Percentiles rank a stretch among this genome's conserved stretches.
phyloP scores from a whole-genome alignment of 2,329 filamentous ascomycete species.

The Colletotrichum liriopes region DNA sequence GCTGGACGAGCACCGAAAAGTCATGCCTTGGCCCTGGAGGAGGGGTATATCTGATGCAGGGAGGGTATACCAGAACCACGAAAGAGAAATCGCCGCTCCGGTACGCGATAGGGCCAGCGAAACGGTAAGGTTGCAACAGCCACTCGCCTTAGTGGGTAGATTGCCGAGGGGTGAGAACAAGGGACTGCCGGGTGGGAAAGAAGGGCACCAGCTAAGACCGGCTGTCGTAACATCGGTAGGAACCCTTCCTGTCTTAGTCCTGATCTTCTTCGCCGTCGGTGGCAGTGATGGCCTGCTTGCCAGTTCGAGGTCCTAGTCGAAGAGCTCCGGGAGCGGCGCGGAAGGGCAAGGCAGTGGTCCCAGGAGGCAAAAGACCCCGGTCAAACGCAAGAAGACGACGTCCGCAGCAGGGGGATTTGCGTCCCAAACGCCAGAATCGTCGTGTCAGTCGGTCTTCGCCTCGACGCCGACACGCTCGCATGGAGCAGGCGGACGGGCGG shows the following conservation, averaged over 20 bases:
- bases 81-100: conserved; percentile 36
- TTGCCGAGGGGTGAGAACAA: conserved; percentile 40
- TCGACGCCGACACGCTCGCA: conserved; percentile 18
- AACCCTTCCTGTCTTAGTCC: conserved; percentile 18
- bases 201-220: conserved; percentile 8
- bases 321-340: conserved; percentile 35
- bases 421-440: conserved; percentile 27
- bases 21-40: conserved; percentile 40
- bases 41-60: conserved; percentile 44
- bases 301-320: conserved; percentile 20
- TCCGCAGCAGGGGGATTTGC: conserved; percentile 38
- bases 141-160: conserved; percentile 40
- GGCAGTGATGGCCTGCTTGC: conserved; percentile 26
- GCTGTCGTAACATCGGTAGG: conserved; percentile 21
- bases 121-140: conserved; percentile 38
- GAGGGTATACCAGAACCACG: conserved; percentile 44
- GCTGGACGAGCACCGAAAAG: conserved; percentile 34
- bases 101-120: conserved; percentile 43
- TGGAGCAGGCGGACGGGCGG: conserved; percentile 30
- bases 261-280: conserved; percentile 30
- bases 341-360: conserved; percentile 28
- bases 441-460: conserved; percentile 34
- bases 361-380: conserved; percentile 36
- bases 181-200: conserved; percentile 32
- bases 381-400: conserved; percentile 26